Evolutionary conservation across 257 asterid genomes (phyloP).

Genomic region (Solanum piurae): DNA sequence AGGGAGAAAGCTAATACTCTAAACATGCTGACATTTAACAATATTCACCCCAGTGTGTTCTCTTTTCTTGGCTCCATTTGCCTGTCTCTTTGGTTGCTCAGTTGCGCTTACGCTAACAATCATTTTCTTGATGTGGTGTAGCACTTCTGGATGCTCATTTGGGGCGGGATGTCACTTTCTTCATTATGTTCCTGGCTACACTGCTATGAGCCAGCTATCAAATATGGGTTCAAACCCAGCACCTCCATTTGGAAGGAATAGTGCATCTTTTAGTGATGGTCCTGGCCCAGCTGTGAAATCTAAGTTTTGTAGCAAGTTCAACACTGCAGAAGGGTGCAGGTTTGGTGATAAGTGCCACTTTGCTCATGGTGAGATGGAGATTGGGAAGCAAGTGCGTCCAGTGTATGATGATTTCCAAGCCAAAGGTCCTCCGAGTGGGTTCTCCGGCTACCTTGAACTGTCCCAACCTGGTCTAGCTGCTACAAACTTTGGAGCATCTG

Average conservation of each 20-base stretch:
- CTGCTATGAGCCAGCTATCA: slow-evolving; percentile 74
- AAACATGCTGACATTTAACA: background rate
- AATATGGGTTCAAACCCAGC: slow-evolving; percentile 52
- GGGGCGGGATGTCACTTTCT: slow-evolving; percentile 89
- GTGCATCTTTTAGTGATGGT: slow-evolving; percentile 34
- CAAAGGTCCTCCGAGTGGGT: slow-evolving; percentile 34
- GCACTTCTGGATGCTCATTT: slow-evolving; percentile 56
- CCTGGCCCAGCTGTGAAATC: slow-evolving; percentile 37
- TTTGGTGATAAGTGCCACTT: slow-evolving; percentile 78
- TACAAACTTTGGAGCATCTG: slow-evolving; percentile 54
- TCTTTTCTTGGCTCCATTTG: background rate
- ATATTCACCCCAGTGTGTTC: background rate
- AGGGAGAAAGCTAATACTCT: background rate
- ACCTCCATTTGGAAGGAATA: slow-evolving; percentile 14
- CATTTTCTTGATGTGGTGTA: slow-evolving; percentile 16
- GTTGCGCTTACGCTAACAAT: background rate
- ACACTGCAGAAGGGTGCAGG: slow-evolving; percentile 80
- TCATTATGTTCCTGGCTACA: slow-evolving; percentile 75
- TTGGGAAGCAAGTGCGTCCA: slow-evolving; percentile 39
- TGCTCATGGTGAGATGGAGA: slow-evolving; percentile 91
- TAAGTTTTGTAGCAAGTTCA: slow-evolving; percentile 64
- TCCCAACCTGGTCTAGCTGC: slow-evolving; percentile 39
- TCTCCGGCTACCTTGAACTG: slow-evolving; percentile 30
- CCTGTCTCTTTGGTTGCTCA: background rate
- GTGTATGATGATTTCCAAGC: slow-evolving; percentile 45